Evolutionary conservation across 306 rosid genomes (phyloP), one percentile per base, ranked within the genome.

Genomic region (Dicorynia guianensis): DNA sequence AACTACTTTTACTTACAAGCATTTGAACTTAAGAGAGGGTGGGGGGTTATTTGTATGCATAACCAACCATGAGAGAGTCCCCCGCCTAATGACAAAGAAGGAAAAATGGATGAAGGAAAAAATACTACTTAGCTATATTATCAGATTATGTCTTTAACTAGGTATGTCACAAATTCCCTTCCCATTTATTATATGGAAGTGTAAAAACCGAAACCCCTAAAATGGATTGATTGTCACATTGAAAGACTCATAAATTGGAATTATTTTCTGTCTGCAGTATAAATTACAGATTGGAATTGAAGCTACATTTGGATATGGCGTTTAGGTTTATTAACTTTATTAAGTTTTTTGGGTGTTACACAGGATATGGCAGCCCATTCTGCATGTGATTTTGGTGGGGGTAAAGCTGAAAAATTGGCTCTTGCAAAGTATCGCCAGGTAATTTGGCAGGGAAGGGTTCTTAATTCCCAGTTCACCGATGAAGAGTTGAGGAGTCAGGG

Each of bases 331-430:
- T 63, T 38, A 30, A 63, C 20, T 19, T 49, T 57, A 46, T 63
- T 38, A 30, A 63, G 8, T 53, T 80, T 40, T 62, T 40, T 47
- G 30, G 30, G 17, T 42, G 15, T 52, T 30, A 40, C 69, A 43
- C 87, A 96, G 99, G 99, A 96, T 83, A 96, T 96, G 99, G 99
- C 99, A 34, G 99, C 99, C 7, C 99, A 96, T 88, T 96, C 99
- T 18, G 99, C 99, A 72, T 96, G 99, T 33, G 99, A 96, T 82
- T 96, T 96, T 69, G 99, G 99, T 20, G 99, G 99, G 4, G 99
- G 99, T 1, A 90, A 90, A 81, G 97, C 96, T 54, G 99, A 96
- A 72, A 92, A 92, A 36, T 56, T 85, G 74, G 97, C 99, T 39
- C 87, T 96, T 49, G 99, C 98, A 52, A 96, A 92, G 86, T 96